Evolutionary conservation across 257 asterid species (phyloP).

Genomic region (Plantago ovata): DNA sequence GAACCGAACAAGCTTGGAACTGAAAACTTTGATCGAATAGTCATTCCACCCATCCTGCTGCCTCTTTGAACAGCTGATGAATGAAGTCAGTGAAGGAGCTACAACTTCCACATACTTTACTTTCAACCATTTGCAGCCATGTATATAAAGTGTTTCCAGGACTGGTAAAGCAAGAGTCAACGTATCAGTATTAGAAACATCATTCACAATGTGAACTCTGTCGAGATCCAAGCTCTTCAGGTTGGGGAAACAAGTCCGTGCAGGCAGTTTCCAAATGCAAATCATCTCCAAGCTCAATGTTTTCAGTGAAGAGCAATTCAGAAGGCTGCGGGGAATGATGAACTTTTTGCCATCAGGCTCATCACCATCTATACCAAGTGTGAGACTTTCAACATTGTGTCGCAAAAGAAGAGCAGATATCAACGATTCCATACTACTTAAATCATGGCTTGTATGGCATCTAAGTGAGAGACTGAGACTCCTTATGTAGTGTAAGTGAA

Average conservation of each 20-base stretch:
- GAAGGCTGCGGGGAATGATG: background rate
- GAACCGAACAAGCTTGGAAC: too few relatives aligned
- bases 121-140: background rate
- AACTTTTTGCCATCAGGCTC: background rate
- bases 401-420: background rate
- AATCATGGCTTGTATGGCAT: background rate
- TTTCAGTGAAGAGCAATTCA: background rate
- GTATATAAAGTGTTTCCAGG: background rate
- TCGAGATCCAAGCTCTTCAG: background rate
- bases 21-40: too few relatives aligned
- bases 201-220: background rate
- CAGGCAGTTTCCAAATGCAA: background rate
- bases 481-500: background rate
- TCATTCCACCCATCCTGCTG: too few relatives aligned
- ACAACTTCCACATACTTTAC: background rate
- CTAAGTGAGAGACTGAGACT: background rate
- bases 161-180: background rate
- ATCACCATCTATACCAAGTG: background rate
- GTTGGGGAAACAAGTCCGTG: background rate
- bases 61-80: too few relatives aligned
- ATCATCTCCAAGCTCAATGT: background rate
- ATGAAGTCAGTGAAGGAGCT: background rate
- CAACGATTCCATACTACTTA: background rate
- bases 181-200: background rate
- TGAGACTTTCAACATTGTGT: background rate